These are phyloP conservation scores for Musa acuminata DNA, from an alignment of 176 grass and related monocot species.

Conservation along the genomic window DNA sequence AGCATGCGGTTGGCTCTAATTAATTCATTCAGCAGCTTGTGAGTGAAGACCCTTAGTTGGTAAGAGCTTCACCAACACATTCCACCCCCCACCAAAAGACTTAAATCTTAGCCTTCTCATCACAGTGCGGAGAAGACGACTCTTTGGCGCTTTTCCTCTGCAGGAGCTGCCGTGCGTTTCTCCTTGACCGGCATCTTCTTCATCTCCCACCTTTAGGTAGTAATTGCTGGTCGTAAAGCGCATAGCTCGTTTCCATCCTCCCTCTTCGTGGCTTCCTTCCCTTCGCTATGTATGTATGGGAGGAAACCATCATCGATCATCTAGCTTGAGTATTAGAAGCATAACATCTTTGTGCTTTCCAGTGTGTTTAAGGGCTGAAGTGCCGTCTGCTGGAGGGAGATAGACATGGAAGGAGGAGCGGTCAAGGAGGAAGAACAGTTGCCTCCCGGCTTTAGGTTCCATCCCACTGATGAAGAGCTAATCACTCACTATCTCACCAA, in stretches of 20 bases:
- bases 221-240: not conserved
- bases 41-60: constrained; percentile 13
- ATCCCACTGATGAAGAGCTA: constrained; percentile 94
- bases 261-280: no score
- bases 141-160: not conserved
- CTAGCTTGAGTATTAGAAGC: no score
- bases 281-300: no score
- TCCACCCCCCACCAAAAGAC: no score
- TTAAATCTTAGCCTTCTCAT: constrained; percentile 1
- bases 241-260: no score
- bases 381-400: not conserved
- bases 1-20: not conserved
- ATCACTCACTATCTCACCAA: constrained; percentile 82
- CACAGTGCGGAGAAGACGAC: not conserved
- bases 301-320: no score
- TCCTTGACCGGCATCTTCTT: not conserved
- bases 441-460: constrained; percentile 92
- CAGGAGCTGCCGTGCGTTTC: constrained; percentile 10
- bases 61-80: constrained; percentile 7
- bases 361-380: not conserved
- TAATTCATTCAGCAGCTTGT: not conserved
- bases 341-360: not conserved
- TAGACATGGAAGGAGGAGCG: not conserved
- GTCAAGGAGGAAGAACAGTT: constrained; percentile 11
- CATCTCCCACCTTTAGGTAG: not conserved